Percentiles rank a stretch among this genome's conserved stretches.
Conservation (phyloP, 306 rosid species). For the Cicer judaicum region DNA sequence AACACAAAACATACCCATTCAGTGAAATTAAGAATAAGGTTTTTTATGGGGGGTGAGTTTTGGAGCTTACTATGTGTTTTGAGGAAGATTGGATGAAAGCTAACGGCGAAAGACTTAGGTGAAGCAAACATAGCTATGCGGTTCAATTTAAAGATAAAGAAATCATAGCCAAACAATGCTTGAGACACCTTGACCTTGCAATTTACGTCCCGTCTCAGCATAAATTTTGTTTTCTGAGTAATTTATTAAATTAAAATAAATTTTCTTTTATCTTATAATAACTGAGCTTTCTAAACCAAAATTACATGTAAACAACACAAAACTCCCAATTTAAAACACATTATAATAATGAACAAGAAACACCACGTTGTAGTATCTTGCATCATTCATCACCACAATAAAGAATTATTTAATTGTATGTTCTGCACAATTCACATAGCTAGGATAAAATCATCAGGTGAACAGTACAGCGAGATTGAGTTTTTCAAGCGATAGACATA, state of each 20-base stretch:
- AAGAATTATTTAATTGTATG: not conserved
- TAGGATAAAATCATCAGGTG: not conserved
- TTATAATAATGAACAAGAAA: not conserved
- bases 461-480: not conserved
- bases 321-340: not conserved
- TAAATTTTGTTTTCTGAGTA: slow-evolving; percentile 4
- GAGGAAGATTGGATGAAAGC: not conserved
- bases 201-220: not conserved
- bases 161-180: not conserved
- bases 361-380: not conserved
- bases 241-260: slow-evolving; percentile 4
- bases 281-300: not conserved
- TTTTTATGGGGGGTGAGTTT: not conserved
- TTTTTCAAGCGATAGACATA: not conserved
- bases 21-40: slow-evolving; percentile 3
- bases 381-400: slow-evolving; percentile 18
- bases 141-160: slow-evolving; percentile 20
- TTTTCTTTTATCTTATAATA: not conserved
- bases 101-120: not conserved
- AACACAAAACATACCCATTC: not conserved
- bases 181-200: slow-evolving; percentile 4
- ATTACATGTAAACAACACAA: not conserved
- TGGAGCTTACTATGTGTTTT: not conserved
- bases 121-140: slow-evolving; percentile 5
- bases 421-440: too few species aligned